Evolutionary conservation across 164 flowering plant species (phyloP), one percentile per base, ranked within the genome.

Genomic region (Liquidambar formosana): DNA sequence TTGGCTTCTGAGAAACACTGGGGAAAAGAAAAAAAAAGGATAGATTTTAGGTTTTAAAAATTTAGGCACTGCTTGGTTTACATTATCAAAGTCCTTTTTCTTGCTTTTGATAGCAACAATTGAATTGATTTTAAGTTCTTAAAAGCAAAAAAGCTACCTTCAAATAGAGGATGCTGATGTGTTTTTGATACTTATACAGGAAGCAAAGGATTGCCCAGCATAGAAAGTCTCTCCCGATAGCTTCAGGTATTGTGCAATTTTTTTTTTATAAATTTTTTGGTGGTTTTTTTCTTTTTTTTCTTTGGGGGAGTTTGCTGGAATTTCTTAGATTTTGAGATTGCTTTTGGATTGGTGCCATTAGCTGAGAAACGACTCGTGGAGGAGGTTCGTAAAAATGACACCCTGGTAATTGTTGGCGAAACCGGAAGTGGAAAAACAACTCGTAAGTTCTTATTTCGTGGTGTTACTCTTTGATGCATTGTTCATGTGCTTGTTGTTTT

Each of bases 371-470:
- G 81, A 56, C 84, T 93, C 52, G 70, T 89, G 58, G 91, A 95
- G 67, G 96, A 90, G 81, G 93, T 95, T 64, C 79, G 75, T 61
- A 88, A 84, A 13, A 74, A 92, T 70, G 91, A 87, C 70, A 84
- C 71, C 5, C 76, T 93, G 67, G 89, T 95, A 56, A 86, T 95
- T 71, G 97, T 95, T 76, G 97, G 97, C 63, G 97, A 93, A 80
- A 93, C 99, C 69, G 97, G 99, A 74, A 95, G 99, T 70, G 99
- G 96, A 58, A 95, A 95, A 78, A 93, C 97, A 62, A 93, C 97
- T 2, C 97, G 96, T 93, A 82, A 83, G 97, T 81, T 68, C 38
- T 33, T 25, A 28, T 51, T 33, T n/a, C 2, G 56, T 18, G 12
- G 53, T 15, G n/a, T 12, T 15, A 5, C n/a, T 49, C 53, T 49